Base-by-base conservation (phyloP, 768 basidiomycete species). In the Coprinopsis strossmayeri region DNA sequence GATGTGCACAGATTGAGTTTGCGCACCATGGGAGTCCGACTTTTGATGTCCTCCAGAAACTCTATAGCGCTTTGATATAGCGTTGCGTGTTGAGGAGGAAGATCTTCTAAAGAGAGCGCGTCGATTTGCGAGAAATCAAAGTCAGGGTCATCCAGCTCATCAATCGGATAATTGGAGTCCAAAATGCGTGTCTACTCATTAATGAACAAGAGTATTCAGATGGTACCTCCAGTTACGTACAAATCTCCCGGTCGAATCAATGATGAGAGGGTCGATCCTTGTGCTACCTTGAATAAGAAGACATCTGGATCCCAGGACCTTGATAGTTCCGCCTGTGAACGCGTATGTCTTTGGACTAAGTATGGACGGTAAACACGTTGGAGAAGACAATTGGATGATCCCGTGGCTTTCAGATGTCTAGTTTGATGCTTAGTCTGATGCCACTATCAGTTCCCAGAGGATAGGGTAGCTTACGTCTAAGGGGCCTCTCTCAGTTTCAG, bases 11-110 rank as follows among this genome's bases (percentile, higher is more conserved):
- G 18, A 18, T 3, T 3, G 7, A 9, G 26, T 9, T 35, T 11
- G 46, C 63, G 12, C 50, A 78, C 80, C 65, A 69, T 70, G 2
- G 80, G 77, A n/a, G 76, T 74, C 23, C 73, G 66, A 51, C 71
- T 68, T 52, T 75, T 80, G 24, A 81, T 65, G 48, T 74, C 69
- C 34, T 73, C 67, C 2, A 80, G 61, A 18, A 74, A 62, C 13
- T 61, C 55, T 3, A 59, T 63, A 5, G 76, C 74, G 51, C 75
- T 74, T 28, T 68, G 69, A 53, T 78, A 81, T 53, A 67, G 65
- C 51, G 64, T 67, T 67, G 69, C 71, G 50, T 75, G 73, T 10
- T 44, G 30, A 11, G 58, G 45, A 1, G 79, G 78, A 15, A 82
- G 55, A 3, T 58, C 52, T 1, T 61, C 58, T 12, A 74, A 52